phyloP scores from a whole-genome alignment of 345 rosid genomes.

The Citropsis articulata region DNA sequence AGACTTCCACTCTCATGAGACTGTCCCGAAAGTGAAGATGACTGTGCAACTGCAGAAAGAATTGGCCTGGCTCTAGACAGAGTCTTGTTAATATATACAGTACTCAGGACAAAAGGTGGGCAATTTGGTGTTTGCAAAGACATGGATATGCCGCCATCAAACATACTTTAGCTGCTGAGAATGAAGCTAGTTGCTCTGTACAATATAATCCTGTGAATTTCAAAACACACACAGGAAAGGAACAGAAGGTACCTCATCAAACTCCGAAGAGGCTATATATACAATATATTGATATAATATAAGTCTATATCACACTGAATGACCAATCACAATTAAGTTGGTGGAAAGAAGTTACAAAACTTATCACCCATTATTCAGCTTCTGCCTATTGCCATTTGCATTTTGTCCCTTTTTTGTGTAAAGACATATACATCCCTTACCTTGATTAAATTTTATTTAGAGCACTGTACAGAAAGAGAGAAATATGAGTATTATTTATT shows the following conservation, averaged over 20 bases:
- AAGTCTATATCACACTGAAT: neutral
- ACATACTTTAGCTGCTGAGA: conserved; percentile 14
- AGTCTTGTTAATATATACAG: conserved; percentile 14
- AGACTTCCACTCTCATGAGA: conserved; percentile 20
- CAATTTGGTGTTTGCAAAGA: conserved; percentile 10
- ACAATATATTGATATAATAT: neutral
- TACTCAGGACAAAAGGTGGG: conserved; percentile 20
- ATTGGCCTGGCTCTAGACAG: conserved; percentile 16
- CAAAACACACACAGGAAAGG: neutral
- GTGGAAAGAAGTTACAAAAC: conserved; percentile 16
- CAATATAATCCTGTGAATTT: neutral
- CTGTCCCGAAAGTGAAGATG: conserved; percentile 23
- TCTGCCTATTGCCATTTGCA: neutral
- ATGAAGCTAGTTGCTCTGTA: neutral
- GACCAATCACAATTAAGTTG: conserved; percentile 8
- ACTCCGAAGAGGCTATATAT: neutral
- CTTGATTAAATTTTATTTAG: neutral
- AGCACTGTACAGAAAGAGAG: too few relatives aligned
- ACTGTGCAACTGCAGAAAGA: conserved; percentile 13
- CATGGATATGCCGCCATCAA: conserved; percentile 25
- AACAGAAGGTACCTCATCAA: neutral
- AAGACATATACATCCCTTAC: conserved; percentile 8
- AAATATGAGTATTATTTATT: too few relatives aligned
- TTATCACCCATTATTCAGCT: neutral
- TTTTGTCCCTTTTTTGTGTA: conserved; percentile 3